phyloP scores from a whole-genome alignment of 306 rosid genomes.

The apple (Malus domestica) region DNA sequence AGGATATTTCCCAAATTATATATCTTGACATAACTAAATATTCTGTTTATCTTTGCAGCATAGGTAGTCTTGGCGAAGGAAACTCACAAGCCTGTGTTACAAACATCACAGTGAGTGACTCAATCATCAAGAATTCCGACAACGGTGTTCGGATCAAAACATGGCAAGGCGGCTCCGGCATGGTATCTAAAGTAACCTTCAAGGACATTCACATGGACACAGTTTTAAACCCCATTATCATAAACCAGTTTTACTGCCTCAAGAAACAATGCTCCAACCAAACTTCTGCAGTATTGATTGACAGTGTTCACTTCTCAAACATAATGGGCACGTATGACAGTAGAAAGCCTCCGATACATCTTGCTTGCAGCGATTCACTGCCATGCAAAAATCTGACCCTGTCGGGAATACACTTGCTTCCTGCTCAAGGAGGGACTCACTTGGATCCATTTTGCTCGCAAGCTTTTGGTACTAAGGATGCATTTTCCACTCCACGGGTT shows the following conservation, averaged over 20 bases:
- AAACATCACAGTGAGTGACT: conserved; percentile 56
- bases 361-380: conserved; percentile 48
- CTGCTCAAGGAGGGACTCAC: conserved; percentile 17
- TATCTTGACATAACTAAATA: not conserved
- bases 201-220: conserved; percentile 50
- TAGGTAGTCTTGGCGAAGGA: conserved; percentile 61
- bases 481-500: conserved; percentile 30
- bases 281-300: conserved; percentile 40
- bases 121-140: conserved; percentile 42
- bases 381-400: conserved; percentile 53
- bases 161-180: conserved; percentile 75
- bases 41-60: conserved; percentile 22
- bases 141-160: conserved; percentile 70
- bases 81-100: conserved; percentile 54
- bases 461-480: conserved; percentile 40
- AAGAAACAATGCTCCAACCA: conserved; percentile 43
- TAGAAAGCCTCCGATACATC: conserved; percentile 36
- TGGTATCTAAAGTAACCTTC: conserved; percentile 50
- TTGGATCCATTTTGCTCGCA: conserved; percentile 46
- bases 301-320: conserved; percentile 33
- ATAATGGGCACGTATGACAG: conserved; percentile 54
- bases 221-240: conserved; percentile 49
- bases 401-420: conserved; percentile 31
- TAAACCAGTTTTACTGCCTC: conserved; percentile 60
- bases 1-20: no score